Conservation (phyloP, 2,329 filamentous ascomycete species). For the Fusarium kyushuense region DNA sequence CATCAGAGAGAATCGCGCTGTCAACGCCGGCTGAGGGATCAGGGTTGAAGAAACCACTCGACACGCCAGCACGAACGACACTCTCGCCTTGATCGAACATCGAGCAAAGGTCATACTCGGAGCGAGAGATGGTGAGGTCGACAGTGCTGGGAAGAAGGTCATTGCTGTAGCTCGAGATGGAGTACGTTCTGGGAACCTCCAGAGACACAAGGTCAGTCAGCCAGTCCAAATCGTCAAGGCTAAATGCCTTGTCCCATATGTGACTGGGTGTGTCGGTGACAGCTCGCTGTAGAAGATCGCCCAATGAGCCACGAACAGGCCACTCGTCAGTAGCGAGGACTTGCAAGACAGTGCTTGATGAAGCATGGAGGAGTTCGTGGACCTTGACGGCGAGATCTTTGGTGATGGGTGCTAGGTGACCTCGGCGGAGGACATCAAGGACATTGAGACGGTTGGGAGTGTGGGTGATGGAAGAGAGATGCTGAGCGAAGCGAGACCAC, state of each 20-base stretch:
- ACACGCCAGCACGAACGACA: conserved; percentile 59
- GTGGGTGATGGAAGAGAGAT: conserved; percentile 56
- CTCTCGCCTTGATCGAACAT: conserved; percentile 54
- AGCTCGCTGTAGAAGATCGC: conserved; percentile 63
- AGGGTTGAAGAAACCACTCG: conserved; percentile 67
- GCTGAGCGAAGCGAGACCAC: conserved; percentile 63
- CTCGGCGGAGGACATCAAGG: conserved; percentile 62
- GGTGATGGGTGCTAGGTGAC: conserved; percentile 64
- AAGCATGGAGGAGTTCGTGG: conserved; percentile 61
- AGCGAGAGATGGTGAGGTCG: conserved; percentile 64
- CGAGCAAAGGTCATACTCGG: conserved; percentile 62
- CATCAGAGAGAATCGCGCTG: conserved; percentile 56
- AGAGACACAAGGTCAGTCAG: conserved; percentile 60
- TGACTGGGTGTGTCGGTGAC: conserved; percentile 60
- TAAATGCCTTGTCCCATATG: conserved; percentile 65
- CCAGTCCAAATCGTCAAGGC: conserved; percentile 60
- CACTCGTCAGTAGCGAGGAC: conserved; percentile 63
- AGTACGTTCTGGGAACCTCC: conserved; percentile 66
- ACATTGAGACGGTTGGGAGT: conserved; percentile 55
- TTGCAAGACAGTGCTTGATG: conserved; percentile 62
- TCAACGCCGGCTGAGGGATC: conserved; percentile 46
- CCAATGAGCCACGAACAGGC: conserved; percentile 64
- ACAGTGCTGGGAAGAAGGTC: conserved; percentile 64
- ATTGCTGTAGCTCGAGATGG: conserved; percentile 63
- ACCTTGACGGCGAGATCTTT: conserved; percentile 63